Percentiles rank a stretch among this genome's conserved stretches.
Conservation (phyloP, 176 grass and related monocot genomes). For the Ensete ventricosum region DNA sequence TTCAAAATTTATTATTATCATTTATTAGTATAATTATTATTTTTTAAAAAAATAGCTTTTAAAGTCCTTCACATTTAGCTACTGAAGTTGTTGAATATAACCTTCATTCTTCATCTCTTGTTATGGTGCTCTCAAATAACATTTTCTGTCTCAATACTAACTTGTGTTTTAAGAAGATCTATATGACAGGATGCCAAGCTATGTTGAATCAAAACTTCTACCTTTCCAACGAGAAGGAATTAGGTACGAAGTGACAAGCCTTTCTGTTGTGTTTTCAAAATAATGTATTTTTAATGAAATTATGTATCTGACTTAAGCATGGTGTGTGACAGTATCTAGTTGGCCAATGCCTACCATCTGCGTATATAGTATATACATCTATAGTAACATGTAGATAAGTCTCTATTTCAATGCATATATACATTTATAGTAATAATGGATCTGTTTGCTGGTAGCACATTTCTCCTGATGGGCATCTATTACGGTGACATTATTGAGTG, state of each 20-base stretch:
- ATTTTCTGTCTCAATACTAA: constrained; percentile 30
- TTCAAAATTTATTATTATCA: neutral
- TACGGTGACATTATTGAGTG: no score
- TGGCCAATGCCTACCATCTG: no score
- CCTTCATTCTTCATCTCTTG: constrained; percentile 1
- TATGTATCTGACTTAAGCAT: neutral
- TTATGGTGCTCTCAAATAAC: neutral
- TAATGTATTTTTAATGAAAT: neutral
- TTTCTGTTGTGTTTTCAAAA: neutral
- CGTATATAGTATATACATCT: no score
- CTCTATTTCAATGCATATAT: no score
- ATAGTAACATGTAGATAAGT: no score
- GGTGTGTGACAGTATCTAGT: no score
- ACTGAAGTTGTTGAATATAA: neutral
- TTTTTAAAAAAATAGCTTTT: no score
- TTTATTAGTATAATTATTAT: no score
- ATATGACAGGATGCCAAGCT: constrained; percentile 62
- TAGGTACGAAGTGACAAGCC: constrained; percentile 29
- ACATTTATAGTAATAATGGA: no score
- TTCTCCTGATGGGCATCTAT: no score
- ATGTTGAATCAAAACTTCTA: constrained; percentile 73
- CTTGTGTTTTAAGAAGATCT: constrained; percentile 42
- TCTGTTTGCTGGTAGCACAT: no score
- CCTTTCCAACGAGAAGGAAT: constrained; percentile 82
- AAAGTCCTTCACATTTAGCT: no score